Base-by-base conservation (phyloP, 192 early-diverging fungal species). In the Dimargaris verticillata region DNA sequence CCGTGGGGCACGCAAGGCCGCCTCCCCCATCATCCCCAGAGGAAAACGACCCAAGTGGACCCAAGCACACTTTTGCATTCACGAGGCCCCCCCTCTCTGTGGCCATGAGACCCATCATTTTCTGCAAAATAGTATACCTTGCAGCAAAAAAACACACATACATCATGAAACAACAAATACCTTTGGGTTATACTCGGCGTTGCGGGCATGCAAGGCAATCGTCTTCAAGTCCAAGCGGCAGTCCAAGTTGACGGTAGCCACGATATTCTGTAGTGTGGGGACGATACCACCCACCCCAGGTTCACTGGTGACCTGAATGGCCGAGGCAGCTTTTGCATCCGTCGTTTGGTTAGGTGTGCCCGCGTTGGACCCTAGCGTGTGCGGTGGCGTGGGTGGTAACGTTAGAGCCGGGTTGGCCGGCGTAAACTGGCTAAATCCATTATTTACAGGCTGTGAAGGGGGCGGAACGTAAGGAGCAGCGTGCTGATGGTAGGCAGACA, bases 111-210 rank as follows among this genome's bases (percentile, higher is more conserved):
- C 7, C 33, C 33, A 38, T 2, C 33, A 2, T 5, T 38, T 7
- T 7, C 33, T 5, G 2, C 33, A 38, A 38, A 38, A 38, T 38
- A 38, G 7, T 38, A 7, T 7, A 38, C 33, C 33, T 38, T 38
- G 7, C 33, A 38, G 33, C 33, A 38, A 38, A 38, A 2, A 38
- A 7, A 13, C 28, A 18, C 12, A 61, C 22, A 25, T 45, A 52
- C 28, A 18, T 33, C 29, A 64, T 20, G 33, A 25, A 41, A 17
- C 25, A 70, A 20, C 62, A 55, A 68, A 57, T 82, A 95, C 92
- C 88, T 99, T 99, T 69, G 96, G 96, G 73, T 99, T 99, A 78
- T 99, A 99, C 75, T 99, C 96, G 68, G 96, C 96, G 70, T 99
- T 99, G 60, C 96, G 83, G n/a, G 96, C 96, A 66, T 97, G 93